Evolutionary conservation across 2,329 filamentous ascomycete species (phyloP).

Genomic region (Arachnopeziza araneosa): DNA sequence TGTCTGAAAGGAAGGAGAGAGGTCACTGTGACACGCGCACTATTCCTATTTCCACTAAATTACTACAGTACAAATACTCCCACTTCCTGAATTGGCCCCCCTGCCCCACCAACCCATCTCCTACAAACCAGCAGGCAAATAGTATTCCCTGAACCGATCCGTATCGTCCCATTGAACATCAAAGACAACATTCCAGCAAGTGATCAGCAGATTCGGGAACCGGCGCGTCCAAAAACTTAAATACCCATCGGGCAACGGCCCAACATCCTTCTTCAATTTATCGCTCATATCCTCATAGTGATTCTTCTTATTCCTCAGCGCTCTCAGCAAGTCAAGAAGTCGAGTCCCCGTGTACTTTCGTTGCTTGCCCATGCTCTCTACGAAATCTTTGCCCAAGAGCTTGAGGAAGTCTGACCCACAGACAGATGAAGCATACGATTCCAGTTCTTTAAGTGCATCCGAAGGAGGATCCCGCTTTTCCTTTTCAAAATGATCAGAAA

Average conservation of each 20-base stretch:
- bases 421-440: conserved; percentile 45
- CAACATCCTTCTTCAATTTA: conserved; percentile 63
- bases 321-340: conserved; percentile 81
- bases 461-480: conserved; percentile 82
- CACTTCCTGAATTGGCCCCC: not conserved
- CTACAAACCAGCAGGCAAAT: conserved; percentile 37
- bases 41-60: not conserved
- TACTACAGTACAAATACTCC: not conserved
- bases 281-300: conserved; percentile 97
- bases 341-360: conserved; percentile 84
- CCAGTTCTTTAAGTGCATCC: conserved; percentile 54
- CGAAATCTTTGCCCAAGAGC: conserved; percentile 71
- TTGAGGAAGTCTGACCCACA: conserved; percentile 72
- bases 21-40: not conserved
- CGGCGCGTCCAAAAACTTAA: conserved; percentile 61
- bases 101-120: not conserved
- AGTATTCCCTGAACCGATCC: conserved; percentile 65
- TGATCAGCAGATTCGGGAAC: conserved; percentile 63
- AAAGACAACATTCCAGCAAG: conserved; percentile 57
- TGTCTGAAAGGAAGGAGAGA: not conserved
- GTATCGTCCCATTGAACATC: conserved; percentile 47
- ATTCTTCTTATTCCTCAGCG: conserved; percentile 91
- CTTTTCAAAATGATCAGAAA: conserved; percentile 94
- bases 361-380: conserved; percentile 87
- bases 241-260: conserved; percentile 58